Evolutionary conservation across 139 green algal genomes (phyloP), one percentile per base, ranked within the genome.

Genomic region (Chlamydomonas sp.): DNA sequence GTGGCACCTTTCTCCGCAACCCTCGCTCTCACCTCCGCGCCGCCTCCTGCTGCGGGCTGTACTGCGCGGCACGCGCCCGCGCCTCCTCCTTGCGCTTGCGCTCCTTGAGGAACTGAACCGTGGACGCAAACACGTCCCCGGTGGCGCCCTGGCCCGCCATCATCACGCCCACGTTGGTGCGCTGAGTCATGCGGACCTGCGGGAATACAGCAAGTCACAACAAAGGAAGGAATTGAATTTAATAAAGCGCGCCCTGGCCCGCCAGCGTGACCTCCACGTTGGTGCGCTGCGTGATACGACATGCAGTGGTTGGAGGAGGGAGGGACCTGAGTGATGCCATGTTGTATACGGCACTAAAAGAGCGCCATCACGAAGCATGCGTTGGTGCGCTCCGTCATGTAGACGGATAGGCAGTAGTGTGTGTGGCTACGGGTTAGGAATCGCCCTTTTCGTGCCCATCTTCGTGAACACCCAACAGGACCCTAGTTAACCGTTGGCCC

Each of bases 341-440:
- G 31, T 0, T 49, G 31, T 49, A 49, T 0, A 49, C 31, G 31
- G 31, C 31, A 49, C 31, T 49, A 49, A 49, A 49, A 49, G 31
- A 49, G 0, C 3, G 91, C 84, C 96, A 98, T 98, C 96, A 98
- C 97, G 4, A 95, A 90, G 0, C 92, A 94, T 64, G 98, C 96
- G 80, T 96, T 95, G 2, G 93, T 89, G 18, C 83, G 63, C 57
- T 74, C 5, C 80, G 72, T 80, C 83, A 87, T 87, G 31, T 9
- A 9, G 64, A 9, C 64, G 64, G 64, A 1, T 69, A 12, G 64
- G 10, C 8, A 9, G 64, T 0, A 69, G 31, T 49, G 31, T 49
- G 31, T 49, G 31, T 49, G 31, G 31, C 31, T 49, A 49, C 31
- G 31, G 31, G 31, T 49, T 49, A 49, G 31, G 31, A 49, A 49